These are phyloP conservation scores for Paraleonurus japonicus DNA, from an alignment of 257 asterid genomes.

Conservation along the genomic window DNA sequence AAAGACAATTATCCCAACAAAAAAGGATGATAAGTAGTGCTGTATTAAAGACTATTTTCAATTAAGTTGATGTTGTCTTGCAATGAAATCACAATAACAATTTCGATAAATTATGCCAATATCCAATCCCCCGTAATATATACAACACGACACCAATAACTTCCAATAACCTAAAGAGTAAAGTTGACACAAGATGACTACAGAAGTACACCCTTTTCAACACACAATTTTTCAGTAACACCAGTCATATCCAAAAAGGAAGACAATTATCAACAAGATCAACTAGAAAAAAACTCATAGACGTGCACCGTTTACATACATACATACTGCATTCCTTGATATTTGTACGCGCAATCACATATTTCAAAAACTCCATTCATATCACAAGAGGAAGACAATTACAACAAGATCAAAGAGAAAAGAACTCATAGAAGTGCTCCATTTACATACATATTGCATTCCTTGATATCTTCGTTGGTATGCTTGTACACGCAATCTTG, in stretches of 20 bases:
- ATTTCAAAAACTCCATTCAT: background rate
- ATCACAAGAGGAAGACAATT: background rate
- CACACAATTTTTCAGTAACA: background rate
- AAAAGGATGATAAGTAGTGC: background rate
- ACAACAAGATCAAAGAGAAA: background rate
- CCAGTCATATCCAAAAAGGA: background rate
- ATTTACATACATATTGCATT: constrained; percentile 75
- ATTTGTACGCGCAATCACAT: constrained; percentile 78
- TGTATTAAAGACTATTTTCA: background rate
- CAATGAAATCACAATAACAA: constrained; percentile 2
- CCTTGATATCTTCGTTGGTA: constrained; percentile 91
- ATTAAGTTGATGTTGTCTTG: background rate
- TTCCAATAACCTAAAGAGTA: background rate
- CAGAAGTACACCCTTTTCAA: background rate
- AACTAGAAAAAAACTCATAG: background rate
- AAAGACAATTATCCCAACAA: background rate
- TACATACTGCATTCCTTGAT: constrained; percentile 88
- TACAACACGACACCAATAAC: background rate
- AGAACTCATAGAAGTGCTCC: background rate
- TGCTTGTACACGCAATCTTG: constrained; percentile 95
- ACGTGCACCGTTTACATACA: constrained; percentile 41
- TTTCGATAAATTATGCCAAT: background rate
- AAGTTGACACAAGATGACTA: background rate
- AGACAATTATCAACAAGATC: background rate
- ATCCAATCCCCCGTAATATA: background rate